A percentile compares a stretch with the other conserved stretches of the same genome.
Conservation (phyloP, 169 alveolate genomes). For the Miamiensis avidus region DNA sequence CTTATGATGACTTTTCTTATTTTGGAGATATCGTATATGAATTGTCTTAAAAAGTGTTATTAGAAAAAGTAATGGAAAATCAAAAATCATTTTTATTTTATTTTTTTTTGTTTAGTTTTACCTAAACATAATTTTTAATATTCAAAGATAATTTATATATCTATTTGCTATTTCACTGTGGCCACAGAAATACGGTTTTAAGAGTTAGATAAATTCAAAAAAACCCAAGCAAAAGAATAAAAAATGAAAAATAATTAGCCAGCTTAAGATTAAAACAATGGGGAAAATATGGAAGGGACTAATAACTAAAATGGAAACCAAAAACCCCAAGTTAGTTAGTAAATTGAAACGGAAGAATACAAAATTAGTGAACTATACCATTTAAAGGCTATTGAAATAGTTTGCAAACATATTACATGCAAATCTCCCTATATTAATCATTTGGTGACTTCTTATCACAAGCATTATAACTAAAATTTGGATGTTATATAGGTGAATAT, state of each 20-base stretch:
- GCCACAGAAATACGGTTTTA: constrained; percentile 50
- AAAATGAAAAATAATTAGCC: not conserved
- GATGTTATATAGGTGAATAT: not conserved
- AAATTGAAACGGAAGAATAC: constrained; percentile 29
- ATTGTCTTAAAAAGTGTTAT: constrained; percentile 30
- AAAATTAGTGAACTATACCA: constrained; percentile 36
- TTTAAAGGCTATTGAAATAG: constrained; percentile 41
- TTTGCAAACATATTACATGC: constrained; percentile 31
- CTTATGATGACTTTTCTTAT: constrained; percentile 31
- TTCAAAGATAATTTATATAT: constrained; percentile 32
- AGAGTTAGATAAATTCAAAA: constrained; percentile 33
- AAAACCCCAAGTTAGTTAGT: not conserved
- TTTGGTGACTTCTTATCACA: constrained; percentile 41
- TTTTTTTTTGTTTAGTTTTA: not conserved
- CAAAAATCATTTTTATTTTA: not conserved
- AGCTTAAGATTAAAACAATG: not conserved
- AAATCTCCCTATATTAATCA: constrained; percentile 43
- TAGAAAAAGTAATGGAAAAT: constrained; percentile 20
- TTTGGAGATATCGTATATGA: constrained; percentile 43
- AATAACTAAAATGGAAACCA: not conserved
- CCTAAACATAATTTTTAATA: not conserved
- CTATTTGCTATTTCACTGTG: constrained; percentile 41
- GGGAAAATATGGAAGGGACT: not conserved
- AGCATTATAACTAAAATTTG: constrained; percentile 39
- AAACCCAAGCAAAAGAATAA: not conserved